phyloP scores from a whole-genome alignment of 257 asterid species.

The Nyctanthes arbortristis region DNA sequence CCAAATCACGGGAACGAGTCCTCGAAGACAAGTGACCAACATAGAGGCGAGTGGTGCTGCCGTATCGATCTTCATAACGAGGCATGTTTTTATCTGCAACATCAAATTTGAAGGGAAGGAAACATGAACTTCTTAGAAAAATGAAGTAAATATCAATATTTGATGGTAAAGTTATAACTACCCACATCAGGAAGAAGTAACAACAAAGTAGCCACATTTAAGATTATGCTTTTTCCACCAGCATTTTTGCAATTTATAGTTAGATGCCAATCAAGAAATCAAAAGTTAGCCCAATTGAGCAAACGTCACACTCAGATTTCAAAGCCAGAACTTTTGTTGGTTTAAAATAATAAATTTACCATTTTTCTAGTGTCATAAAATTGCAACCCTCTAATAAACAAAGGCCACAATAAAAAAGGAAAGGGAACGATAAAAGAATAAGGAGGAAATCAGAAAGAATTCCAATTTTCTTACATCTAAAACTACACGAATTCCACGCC shows the following conservation, averaged over 20 bases:
- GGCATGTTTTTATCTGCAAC: slow-evolving; percentile 53
- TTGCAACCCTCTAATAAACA: background rate
- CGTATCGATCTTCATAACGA: slow-evolving; percentile 52
- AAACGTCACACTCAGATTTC: background rate
- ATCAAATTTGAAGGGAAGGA: background rate
- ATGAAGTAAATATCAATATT: too few relatives aligned
- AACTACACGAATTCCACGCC: background rate
- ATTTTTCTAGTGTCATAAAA: background rate
- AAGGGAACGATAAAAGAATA: background rate
- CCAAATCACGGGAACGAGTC: slow-evolving; percentile 70
- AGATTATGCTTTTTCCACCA: background rate
- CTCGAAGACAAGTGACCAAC: slow-evolving; percentile 59
- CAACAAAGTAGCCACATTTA: background rate
- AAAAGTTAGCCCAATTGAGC: background rate
- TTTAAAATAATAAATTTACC: background rate
- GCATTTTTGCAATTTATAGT: background rate
- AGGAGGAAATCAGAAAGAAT: background rate
- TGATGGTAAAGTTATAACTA: background rate
- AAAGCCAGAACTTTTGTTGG: background rate
- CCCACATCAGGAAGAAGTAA: background rate
- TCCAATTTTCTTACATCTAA: background rate
- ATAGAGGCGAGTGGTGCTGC: slow-evolving; percentile 45
- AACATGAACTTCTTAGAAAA: background rate
- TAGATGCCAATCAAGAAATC: background rate
- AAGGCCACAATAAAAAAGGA: background rate